Evolutionary conservation across 495 filamentous ascomycete genomes (phyloP).

Genomic region (Articulospora tetracladia): DNA sequence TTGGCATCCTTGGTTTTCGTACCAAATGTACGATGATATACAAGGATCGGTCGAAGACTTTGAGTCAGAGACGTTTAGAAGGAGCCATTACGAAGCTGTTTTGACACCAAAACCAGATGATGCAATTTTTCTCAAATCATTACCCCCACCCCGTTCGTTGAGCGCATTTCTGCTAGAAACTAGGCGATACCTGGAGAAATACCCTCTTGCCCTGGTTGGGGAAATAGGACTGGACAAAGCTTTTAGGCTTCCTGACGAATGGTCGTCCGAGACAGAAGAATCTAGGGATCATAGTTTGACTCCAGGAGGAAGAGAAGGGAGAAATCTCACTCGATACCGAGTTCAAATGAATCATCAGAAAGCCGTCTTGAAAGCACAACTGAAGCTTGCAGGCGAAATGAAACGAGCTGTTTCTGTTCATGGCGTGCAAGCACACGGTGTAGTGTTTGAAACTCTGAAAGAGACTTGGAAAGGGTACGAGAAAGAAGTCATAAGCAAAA

Average conservation of each 20-base stretch:
- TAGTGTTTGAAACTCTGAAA: slow-evolving; percentile 69
- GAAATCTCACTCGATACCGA: slow-evolving; percentile 65
- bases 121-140: slow-evolving; percentile 53
- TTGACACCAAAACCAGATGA: slow-evolving; percentile 59
- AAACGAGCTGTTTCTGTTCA: slow-evolving; percentile 80
- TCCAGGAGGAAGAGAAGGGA: slow-evolving; percentile 79
- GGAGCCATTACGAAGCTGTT: slow-evolving; percentile 67
- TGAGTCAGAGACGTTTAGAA: slow-evolving; percentile 41
- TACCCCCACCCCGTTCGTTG: slow-evolving; percentile 70
- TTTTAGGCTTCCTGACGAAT: slow-evolving; percentile 73
- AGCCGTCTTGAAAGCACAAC: slow-evolving; percentile 70
- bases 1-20: slow-evolving; percentile 99
- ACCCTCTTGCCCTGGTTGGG: slow-evolving; percentile 72
- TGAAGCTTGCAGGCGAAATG: slow-evolving; percentile 81
- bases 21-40: slow-evolving; percentile 54
- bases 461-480: slow-evolving; percentile 83
- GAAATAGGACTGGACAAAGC: slow-evolving; percentile 86
- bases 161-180: slow-evolving; percentile 63
- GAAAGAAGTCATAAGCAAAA: slow-evolving; percentile 59
- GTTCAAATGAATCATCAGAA: slow-evolving; percentile 79
- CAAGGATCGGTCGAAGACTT: slow-evolving; percentile 21
- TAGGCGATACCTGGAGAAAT: slow-evolving; percentile 52
- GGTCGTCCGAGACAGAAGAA: slow-evolving; percentile 48
- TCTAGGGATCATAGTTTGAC: slow-evolving; percentile 55
- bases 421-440: slow-evolving; percentile 86